Base-by-base conservation (phyloP, 306 rosid species). In the Corylus americana region DNA sequence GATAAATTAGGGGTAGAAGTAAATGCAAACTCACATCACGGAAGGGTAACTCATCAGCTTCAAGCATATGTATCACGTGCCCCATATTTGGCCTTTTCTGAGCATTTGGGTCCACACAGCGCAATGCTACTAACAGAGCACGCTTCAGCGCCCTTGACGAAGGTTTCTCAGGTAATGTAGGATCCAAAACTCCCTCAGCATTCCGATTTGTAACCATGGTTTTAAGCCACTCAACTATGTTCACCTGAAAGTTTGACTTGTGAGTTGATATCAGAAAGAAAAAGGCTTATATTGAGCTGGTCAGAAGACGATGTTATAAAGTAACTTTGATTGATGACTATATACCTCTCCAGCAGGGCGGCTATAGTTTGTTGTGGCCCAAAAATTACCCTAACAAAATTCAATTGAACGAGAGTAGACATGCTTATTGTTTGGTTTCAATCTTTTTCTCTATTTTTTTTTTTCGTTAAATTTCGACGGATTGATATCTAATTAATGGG, bases 11-110 rank as follows among this genome's bases (percentile, higher is more conserved):
- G 27, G 25, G n/a, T 42, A 35, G 51, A 80, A 80, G 70, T 77
- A 16, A 8, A 31, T 62, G 62, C 14, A 70, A 37, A 83, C 90
- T 82, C 58, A 89, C 92, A 71, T 89, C 90, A 50, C 89, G 87
- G 86, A 86, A 89, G 31, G 92, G 92, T 69, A 89, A 89, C 69
- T 89, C 90, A 47, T 89, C 90, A 2, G 90, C 92, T 83, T 89
- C 92, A 74, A 89, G 92, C 92, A 89, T 86, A 76, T 89, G 90
- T 27, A 89, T 82, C 9, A 89, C 92, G 67, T 80, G 92, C 66
- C 92, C 90, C 90, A 89, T 87, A 77, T 85, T 87, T 4, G 92
- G 92, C 83, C 92, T 80, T 76, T 89, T 89, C 77, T 87, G 90
- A 57, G 87, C 76, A 77, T 83, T 87, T 9, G 90, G 92, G 79